Base-by-base conservation (phyloP, 768 basidiomycete genomes). In the Phanerochaete sordida region DNA sequence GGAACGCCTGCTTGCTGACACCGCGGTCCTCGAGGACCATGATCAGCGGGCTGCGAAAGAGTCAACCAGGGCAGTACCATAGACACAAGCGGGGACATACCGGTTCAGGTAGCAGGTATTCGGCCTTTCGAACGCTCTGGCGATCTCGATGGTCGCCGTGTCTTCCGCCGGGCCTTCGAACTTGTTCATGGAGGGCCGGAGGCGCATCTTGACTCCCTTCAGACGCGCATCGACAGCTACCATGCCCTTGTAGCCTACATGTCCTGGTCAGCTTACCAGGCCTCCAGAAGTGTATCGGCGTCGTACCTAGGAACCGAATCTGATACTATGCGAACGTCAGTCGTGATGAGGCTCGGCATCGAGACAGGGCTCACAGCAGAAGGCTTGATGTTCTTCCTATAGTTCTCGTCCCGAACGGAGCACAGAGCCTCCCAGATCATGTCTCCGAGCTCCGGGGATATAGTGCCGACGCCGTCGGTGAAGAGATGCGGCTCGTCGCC, bases 381-480 rank as follows among this genome's bases (percentile, higher is more conserved):
- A 16, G 89, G 88, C 60, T 79, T 69, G 0, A 75, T 67, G 53
- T 75, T 64, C 19, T 66, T 56, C 11, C 72, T 66, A 47, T 70
- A 59, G 52, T 43, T 50, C 1, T 64, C 59, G 26, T 65, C 73
- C 46, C 79, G 77, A n/a, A 69, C 76, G 15, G 71, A 68, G 56
- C 85, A 84, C 16, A 86, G 69, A 3, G 74, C 76, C 13, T 67
- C 61, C 85, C 87, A 92, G 31, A 94, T 88, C 64, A 68, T 73
- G 43, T 84, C 69, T 0, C 77, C 83, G 3, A 93, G 75, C 24
- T 75, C 74, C 21, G 74, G 72, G 1, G 90, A 88, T 51, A 93
- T 90, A 0, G 90, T 91, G 1, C 92, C 92, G 12, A 88, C 84
- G 28, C 92, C 92, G 58, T 94, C 92, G 0, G 91, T 93, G 68